Base-by-base conservation (phyloP, 345 rosid genomes). In the Turnera subulata region DNA sequence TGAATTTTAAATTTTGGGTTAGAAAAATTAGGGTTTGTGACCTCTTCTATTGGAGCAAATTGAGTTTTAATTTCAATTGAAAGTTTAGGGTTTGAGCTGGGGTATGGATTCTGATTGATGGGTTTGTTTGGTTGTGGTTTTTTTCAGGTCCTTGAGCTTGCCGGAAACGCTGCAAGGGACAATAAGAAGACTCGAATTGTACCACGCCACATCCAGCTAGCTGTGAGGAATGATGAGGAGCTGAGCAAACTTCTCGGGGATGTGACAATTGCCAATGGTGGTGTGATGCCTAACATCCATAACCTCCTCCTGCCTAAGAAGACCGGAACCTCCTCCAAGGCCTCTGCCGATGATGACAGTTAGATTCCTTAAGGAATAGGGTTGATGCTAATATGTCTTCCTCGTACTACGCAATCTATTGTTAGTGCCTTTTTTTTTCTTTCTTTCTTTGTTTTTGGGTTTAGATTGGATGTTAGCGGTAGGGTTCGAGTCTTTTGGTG, bases 281-380 rank as follows among this genome's bases (percentile, higher is more conserved):
- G 96, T 46, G 98, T 91, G 58, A 88, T 91, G 96, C 96, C 96
- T 0, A 91, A 91, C 74, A 91, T 91, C 73, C 97, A 91, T 82
- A 91, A 85, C 65, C 96, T 86, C 22, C 90, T 91, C 26, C 83
- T 88, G 42, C 98, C 96, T 4, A 91, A 88, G 78, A 91, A 88
- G 82, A 9, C 92, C 5, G 95, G 96, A 7, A 54, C 84, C 54
- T 82, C 84, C 54, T 82, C 84, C 5, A 82, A 85, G 80, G 75
- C 80, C 0, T 33, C 86, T 25, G 91, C 56, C 21, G 95, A 75
- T 1, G 95, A 91, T 6, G 97, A 86, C 40, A 78, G 76, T 63
- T 68, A 69, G 48, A 7, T 40, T 25, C 11, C 11, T 22, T 37
- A 47, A 32, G 33, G 37, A 38, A 42, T n/a, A 10, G 26, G 6